phyloP scores from a whole-genome alignment of 202 grass and related monocot genomes.

The Zoysia matrella region DNA sequence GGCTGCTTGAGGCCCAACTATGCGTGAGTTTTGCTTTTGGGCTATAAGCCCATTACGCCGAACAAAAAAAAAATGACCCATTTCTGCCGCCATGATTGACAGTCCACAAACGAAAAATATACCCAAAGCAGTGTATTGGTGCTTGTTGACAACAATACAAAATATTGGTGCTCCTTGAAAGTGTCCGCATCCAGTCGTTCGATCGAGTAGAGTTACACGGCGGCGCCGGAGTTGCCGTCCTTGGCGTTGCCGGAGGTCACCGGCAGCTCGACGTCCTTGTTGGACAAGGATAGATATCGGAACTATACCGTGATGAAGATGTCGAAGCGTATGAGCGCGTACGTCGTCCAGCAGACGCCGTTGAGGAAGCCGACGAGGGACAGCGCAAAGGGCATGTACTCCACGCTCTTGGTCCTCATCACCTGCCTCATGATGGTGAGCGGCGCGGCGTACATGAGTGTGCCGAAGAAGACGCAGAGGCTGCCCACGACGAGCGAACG shows the following conservation, averaged over 20 bases:
- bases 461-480: conserved; percentile 56
- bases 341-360: conserved; percentile 56
- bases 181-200: too few species aligned
- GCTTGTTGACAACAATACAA: too few species aligned
- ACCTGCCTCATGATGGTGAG: conserved; percentile 62
- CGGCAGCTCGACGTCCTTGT: conserved; percentile 37
- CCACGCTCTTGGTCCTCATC: conserved; percentile 55
- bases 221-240: background rate
- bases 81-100: too few species aligned
- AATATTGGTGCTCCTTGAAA: too few species aligned
- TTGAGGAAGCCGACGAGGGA: conserved; percentile 56
- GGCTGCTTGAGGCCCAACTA: too few species aligned
- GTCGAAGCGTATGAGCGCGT: conserved; percentile 55
- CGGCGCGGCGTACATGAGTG: conserved; percentile 62
- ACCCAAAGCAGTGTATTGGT: too few species aligned
- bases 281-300: background rate
- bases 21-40: too few species aligned
- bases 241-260: background rate
- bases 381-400: conserved; percentile 66
- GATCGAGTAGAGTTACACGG: too few species aligned
- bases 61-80: too few species aligned
- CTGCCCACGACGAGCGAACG: conserved; percentile 46
- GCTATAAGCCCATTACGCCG: too few species aligned
- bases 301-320: conserved; percentile 39
- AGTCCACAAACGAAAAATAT: too few species aligned